Evolutionary conservation across 2,329 filamentous ascomycete genomes (phyloP).

Genomic region (Metarhizium album): DNA sequence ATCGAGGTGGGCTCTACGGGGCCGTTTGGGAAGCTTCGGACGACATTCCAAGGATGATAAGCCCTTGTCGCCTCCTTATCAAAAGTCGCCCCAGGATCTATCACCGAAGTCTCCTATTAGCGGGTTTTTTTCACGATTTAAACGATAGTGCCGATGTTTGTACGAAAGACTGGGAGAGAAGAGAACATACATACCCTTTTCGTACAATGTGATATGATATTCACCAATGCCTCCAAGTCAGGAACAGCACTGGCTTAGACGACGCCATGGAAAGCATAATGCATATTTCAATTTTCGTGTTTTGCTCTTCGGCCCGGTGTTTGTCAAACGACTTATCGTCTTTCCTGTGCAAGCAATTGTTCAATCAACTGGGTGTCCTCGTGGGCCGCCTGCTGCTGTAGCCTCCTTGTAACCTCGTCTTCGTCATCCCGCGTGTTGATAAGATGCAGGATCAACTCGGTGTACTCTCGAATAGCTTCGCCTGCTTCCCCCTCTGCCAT

Average conservation of each 20-base stretch:
- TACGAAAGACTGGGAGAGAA: not conserved
- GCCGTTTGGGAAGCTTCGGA: constrained; percentile 26
- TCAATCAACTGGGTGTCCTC: constrained; percentile 40
- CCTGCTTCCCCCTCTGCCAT: constrained; percentile 41
- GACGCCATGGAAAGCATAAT: not conserved
- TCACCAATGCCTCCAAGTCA: not conserved
- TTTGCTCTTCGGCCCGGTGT: not conserved
- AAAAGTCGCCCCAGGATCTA: constrained; percentile 6
- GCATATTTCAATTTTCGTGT: not conserved
- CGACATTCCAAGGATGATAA: constrained; percentile 19
- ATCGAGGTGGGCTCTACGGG: constrained; percentile 38
- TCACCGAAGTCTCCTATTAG: constrained; percentile 23
- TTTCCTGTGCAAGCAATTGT: constrained; percentile 35
- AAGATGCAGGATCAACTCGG: constrained; percentile 42
- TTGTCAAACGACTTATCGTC: constrained; percentile 13
- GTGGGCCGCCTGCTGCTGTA: constrained; percentile 34
- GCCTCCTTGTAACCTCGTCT: constrained; percentile 23
- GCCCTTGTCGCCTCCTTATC: constrained; percentile 7
- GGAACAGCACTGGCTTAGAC: not conserved
- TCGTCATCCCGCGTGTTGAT: constrained; percentile 23
- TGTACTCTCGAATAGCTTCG: constrained; percentile 50
- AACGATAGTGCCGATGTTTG: constrained; percentile 19
- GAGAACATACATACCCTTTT: constrained; percentile 1
- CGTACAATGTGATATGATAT: constrained; percentile 4
- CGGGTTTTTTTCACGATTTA: constrained; percentile 34